Evolutionary conservation across 2,329 filamentous ascomycete genomes (phyloP).

Genomic region (Ustulina deusta): DNA sequence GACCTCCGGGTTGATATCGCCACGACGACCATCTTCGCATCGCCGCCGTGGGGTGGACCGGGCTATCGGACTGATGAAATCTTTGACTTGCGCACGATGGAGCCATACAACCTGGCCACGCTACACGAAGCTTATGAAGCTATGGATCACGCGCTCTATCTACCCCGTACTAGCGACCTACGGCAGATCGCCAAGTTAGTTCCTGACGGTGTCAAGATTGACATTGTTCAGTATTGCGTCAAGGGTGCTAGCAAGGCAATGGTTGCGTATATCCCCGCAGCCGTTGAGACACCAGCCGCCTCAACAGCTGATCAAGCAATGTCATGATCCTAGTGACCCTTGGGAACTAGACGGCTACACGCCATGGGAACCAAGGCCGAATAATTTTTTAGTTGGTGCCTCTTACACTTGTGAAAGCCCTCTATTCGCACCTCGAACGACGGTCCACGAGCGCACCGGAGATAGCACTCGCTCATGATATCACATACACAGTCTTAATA

Average conservation of each 20-base stretch:
- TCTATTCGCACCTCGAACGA: no score
- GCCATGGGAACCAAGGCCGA: neutral
- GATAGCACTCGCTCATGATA: neutral
- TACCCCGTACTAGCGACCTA: constrained; percentile 87
- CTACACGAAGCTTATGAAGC: constrained; percentile 72
- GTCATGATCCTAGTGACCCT: constrained; percentile 6
- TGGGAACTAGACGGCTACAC: neutral
- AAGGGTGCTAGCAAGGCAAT: constrained; percentile 87
- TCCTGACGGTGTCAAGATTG: constrained; percentile 66
- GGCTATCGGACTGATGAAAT: constrained; percentile 71
- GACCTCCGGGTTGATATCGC: constrained; percentile 57
- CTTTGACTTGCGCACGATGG: constrained; percentile 87
- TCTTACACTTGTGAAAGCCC: neutral
- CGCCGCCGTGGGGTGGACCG: constrained; percentile 71
- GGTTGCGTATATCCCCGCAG: constrained; percentile 69
- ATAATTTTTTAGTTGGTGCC: neutral
- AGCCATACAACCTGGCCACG: constrained; percentile 79
- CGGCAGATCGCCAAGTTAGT: constrained; percentile 76
- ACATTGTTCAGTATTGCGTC: constrained; percentile 91
- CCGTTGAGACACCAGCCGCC: constrained; percentile 16
- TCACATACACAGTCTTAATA: neutral
- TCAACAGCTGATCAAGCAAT: constrained; percentile 17
- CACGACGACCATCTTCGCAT: constrained; percentile 65
- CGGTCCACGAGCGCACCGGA: neutral
- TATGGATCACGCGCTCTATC: constrained; percentile 77